These are phyloP conservation scores for Linnemannia hyalina DNA, from an alignment of 192 early-diverging fungal genomes.

Conservation along the genomic window DNA sequence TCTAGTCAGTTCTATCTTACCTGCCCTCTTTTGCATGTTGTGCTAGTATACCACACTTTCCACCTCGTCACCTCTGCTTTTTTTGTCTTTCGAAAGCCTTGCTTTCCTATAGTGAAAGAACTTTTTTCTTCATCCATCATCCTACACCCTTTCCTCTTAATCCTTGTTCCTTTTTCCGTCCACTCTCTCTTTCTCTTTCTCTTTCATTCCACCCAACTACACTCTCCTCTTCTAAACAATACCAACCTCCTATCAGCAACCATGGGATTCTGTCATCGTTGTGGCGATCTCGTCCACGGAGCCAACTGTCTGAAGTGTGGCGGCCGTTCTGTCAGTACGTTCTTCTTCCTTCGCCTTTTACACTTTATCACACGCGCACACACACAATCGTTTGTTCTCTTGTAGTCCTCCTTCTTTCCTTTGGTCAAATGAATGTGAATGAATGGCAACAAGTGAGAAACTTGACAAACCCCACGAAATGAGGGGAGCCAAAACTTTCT, in stretches of 20 bases:
- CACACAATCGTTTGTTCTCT: not conserved
- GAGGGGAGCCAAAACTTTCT: not conserved
- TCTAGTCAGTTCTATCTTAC: not conserved
- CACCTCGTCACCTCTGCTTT: not conserved
- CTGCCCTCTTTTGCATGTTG: not conserved
- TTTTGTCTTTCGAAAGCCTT: conserved; percentile 3
- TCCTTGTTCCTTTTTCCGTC: not conserved
- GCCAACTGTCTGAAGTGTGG: conserved; percentile 65
- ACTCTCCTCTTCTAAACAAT: conserved; percentile 14
- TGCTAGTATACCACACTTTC: not conserved
- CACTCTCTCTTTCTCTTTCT: not conserved
- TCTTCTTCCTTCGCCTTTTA: not conserved
- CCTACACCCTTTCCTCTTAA: not conserved
- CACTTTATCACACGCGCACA: not conserved
- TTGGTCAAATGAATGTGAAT: not conserved
- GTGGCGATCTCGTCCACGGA: conserved; percentile 60
- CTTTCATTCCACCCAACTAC: not conserved
- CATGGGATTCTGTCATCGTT: conserved; percentile 69
- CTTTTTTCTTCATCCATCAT: not conserved
- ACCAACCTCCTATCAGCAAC: conserved; percentile 4
- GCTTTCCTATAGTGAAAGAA: not conserved
- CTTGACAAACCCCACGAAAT: too few species aligned
- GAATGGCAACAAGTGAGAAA: too few species aligned
- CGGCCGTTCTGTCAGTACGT: conserved; percentile 64
- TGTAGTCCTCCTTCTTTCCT: not conserved